phyloP scores from a whole-genome alignment of 805 yeast genomes.

The Hanseniaspora valbyensis region DNA sequence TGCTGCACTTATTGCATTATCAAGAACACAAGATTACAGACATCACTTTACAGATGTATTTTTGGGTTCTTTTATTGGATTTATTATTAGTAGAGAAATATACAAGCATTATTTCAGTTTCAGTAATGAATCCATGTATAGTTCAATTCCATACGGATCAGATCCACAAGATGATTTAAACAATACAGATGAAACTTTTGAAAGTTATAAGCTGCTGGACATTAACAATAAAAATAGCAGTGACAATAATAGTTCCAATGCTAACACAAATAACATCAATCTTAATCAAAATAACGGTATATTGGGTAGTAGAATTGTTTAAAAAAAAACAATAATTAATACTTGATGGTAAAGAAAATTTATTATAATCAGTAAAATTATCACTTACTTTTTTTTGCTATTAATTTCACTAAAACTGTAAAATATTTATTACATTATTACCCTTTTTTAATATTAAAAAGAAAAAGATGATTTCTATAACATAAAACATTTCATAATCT shows the following conservation, averaged over 20 bases:
- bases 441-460: no score
- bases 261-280: neutral
- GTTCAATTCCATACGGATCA: conserved; percentile 3
- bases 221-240: no score
- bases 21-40: conserved; percentile 84
- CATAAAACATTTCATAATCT: no score
- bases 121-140: conserved; percentile 1
- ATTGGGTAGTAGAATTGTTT: neutral
- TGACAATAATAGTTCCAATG: no score
- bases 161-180: neutral
- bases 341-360: no score
- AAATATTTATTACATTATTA: no score
- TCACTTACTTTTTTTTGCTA: no score
- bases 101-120: conserved; percentile 21
- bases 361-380: neutral
- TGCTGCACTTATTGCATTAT: conserved; percentile 67
- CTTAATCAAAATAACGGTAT: neutral
- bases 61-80: conserved; percentile 61
- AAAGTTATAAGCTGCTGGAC: conserved; percentile 9
- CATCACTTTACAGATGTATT: conserved; percentile 84
- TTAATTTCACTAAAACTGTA: no score
- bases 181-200: neutral
- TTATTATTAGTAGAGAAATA: conserved; percentile 39
- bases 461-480: no score
- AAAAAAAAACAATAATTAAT: neutral